Base-by-base conservation (phyloP, 2,329 filamentous ascomycete genomes). In the Sporothrix euskadiensis region DNA sequence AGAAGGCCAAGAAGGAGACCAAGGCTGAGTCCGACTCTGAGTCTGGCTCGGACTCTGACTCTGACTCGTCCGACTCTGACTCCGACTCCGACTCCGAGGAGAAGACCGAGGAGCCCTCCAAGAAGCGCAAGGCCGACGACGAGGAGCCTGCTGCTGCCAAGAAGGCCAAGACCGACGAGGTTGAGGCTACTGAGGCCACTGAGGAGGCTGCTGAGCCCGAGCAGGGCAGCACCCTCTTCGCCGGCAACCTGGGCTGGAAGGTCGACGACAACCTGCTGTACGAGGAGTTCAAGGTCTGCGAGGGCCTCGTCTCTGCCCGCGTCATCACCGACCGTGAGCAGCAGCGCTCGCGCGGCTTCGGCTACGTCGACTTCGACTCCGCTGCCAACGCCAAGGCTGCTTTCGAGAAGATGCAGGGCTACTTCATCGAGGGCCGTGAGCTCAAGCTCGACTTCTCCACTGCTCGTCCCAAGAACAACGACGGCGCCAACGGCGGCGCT, bases 171-270 rank as follows among this genome's bases (percentile, higher is more conserved):
- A 87, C 86, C 49, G 88, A 90, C 73, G 82, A 81, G 22, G 71
- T 16, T n/a, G 81, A 79, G 70, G 84, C 78, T 74, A 80, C 78
- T 74, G 80, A 59, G 39, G 65, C 54, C 4, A 56, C 19, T 3
- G 61, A 66, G 47, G 49, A 32, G 32, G 56, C 61, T 39, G 81
- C 85, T 79, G 59, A 54, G 66, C 44, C 61, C 19, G 69, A 69
- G 61, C 30, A 73, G 61, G 66, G 72, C 69, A 85, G 85, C 77
- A 97, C 94, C 79, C 90, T 98, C 71, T 98, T 97, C 83, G 90
- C 94, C 77, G 94, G 94, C 78, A 95, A 94, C 86, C 87, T 98
- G 76, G 94, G 92, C 83, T 98, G 94, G 94, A 93, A 91, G 80
- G 86, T 97, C 71, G 93, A 97, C 78, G 94, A 97, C 82, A 90